phyloP scores from a whole-genome alignment of 768 basidiomycete species.

The Phallus indusiatus region DNA sequence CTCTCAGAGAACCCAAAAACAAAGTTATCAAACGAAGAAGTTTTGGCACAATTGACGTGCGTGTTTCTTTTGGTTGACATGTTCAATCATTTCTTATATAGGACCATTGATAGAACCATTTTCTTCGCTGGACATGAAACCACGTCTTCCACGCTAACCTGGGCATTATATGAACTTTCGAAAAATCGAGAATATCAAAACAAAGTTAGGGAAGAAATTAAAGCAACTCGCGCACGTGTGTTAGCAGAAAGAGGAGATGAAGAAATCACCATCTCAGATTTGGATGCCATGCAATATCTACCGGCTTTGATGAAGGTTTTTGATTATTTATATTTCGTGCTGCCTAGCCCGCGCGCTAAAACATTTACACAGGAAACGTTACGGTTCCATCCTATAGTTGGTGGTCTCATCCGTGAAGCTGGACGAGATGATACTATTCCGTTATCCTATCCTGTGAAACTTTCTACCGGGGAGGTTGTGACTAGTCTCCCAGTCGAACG shows the following conservation, averaged over 20 bases:
- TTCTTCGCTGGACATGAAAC: slow-evolving; percentile 31
- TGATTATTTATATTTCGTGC: background rate
- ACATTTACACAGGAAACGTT: slow-evolving; percentile 33
- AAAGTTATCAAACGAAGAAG: slow-evolving; percentile 23
- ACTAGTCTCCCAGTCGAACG: slow-evolving; percentile 38
- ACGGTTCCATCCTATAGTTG: slow-evolving; percentile 45
- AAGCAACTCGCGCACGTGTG: slow-evolving; percentile 11
- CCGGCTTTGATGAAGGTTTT: slow-evolving; percentile 25
- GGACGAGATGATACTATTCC: slow-evolving; percentile 48
- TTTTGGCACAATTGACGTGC: slow-evolving; percentile 24
- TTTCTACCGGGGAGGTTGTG: slow-evolving; percentile 33
- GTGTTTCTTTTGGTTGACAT: slow-evolving; percentile 2
- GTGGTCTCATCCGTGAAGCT: slow-evolving; percentile 41
- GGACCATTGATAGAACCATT: slow-evolving; percentile 9
- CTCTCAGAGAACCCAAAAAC: slow-evolving; percentile 18
- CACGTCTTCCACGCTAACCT: slow-evolving; percentile 19
- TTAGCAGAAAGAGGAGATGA: slow-evolving; percentile 15
- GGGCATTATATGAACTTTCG: slow-evolving; percentile 22
- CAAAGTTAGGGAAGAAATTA: slow-evolving; percentile 20
- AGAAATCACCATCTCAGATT: slow-evolving; percentile 22
- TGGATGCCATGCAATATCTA: slow-evolving; percentile 24
- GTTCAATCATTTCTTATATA: slow-evolving; percentile 10
- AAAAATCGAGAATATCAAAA: slow-evolving; percentile 17
- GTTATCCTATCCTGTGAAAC: slow-evolving; percentile 42
- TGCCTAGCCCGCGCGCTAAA: too few relatives aligned